Percentiles rank a stretch among this genome's conserved stretches.
Conservation (phyloP, 1,284 basidiomycete species). For the Sporisorium exsertum region DNA sequence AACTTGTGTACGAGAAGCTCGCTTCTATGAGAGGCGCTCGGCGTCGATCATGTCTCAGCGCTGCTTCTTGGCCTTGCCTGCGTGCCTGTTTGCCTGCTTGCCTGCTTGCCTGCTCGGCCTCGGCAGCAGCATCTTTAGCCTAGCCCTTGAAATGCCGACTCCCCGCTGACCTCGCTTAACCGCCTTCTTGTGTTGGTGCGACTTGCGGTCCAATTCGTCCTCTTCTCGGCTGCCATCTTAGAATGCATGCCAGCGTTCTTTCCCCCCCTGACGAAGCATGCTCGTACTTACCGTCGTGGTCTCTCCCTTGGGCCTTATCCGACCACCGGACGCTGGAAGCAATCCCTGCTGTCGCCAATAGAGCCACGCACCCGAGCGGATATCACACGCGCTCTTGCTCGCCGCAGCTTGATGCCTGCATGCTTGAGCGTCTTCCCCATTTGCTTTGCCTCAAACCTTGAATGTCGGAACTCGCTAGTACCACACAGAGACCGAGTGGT, state of each 20-base stretch:
- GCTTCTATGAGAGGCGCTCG: neutral
- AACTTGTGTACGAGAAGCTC: neutral
- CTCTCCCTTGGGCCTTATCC: neutral
- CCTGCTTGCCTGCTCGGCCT: neutral
- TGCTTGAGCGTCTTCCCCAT: neutral
- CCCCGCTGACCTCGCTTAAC: slow-evolving; percentile 12
- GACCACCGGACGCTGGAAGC: neutral
- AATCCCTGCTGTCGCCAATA: neutral
- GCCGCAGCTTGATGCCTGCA: neutral
- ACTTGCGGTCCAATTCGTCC: neutral
- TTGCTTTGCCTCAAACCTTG: neutral
- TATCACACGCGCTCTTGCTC: slow-evolving; percentile 1
- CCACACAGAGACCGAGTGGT: neutral
- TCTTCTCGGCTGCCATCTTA: neutral
- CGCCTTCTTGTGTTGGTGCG: neutral
- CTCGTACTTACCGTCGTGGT: neutral
- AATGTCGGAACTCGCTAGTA: neutral
- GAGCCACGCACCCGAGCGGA: neutral
- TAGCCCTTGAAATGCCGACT: neutral
- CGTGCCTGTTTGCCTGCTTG: neutral
- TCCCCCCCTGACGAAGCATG: too few species aligned
- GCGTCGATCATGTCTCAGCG: slow-evolving; percentile 23
- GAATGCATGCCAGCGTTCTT: neutral
- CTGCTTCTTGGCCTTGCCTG: neutral
- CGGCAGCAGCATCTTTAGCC: neutral